A percentile compares a stretch with the other conserved stretches of the same genome.
These are phyloP conservation scores for Geoglossum glabrum DNA, from an alignment of 495 filamentous ascomycete species.

Conservation along the genomic window DNA sequence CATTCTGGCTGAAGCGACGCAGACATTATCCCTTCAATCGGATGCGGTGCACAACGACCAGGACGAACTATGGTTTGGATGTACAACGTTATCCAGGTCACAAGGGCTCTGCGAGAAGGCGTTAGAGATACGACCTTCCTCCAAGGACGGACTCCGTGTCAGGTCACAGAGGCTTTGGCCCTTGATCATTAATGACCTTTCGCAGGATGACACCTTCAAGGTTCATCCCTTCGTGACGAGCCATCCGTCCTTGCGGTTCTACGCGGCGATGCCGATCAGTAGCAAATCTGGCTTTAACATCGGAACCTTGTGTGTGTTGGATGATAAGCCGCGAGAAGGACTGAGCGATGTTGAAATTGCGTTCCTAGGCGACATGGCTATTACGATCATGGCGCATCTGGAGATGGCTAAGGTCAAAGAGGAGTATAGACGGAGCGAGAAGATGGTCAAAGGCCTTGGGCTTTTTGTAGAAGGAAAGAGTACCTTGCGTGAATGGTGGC, in stretches of 20 bases:
- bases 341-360: conserved; percentile 8
- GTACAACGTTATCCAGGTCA: conserved; percentile 6
- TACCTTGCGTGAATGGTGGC: conserved; percentile 13
- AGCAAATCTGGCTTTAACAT: conserved; percentile 8
- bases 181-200: conserved; percentile 9
- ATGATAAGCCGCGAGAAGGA: conserved; percentile 5
- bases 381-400: conserved; percentile 25
- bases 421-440: conserved; percentile 18
- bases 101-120: conserved; percentile 9
- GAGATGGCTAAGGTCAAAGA: conserved; percentile 18
- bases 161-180: conserved; percentile 1
- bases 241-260: conserved; percentile 10
- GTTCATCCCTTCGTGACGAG: conserved; percentile 7
- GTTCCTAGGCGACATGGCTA: conserved; percentile 22
- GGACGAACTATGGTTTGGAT: conserved; percentile 7
- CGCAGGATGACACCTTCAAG: conserved; percentile 6
- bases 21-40: conserved; percentile 3
- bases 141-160: neutral
- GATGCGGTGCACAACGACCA: conserved; percentile 2
- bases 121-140: conserved; percentile 3
- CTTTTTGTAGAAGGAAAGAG: conserved; percentile 20
- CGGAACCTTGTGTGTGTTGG: conserved; percentile 9
- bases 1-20: conserved; percentile 11
- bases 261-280: conserved; percentile 8
- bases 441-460: conserved; percentile 21